A percentile compares a stretch with the other conserved stretches of the same genome.
phyloP scores from a whole-genome alignment of 495 filamentous ascomycete genomes.

The Durotheca rogersii region DNA sequence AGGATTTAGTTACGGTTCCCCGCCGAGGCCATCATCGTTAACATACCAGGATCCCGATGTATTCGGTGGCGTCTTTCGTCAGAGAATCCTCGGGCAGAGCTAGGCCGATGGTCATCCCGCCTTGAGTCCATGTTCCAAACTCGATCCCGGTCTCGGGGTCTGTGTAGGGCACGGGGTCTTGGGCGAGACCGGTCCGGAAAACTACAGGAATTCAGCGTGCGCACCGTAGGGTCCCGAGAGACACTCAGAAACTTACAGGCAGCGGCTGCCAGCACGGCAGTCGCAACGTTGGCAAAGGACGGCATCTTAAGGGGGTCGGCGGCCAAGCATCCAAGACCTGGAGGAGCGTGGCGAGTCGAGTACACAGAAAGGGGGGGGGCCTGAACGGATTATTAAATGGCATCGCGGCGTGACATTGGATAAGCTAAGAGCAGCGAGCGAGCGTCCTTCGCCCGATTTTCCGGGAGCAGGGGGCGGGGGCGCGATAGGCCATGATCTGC shows the following conservation, averaged over 20 bases:
- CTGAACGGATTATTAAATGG: conserved; percentile 31
- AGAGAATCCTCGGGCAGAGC: conserved; percentile 55
- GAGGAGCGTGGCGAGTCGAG: conserved; percentile 14
- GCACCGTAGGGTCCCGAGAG: neutral
- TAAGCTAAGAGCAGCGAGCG: conserved; percentile 22
- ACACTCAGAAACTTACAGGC: conserved; percentile 21
- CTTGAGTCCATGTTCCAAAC: conserved; percentile 44
- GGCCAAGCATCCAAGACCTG: conserved; percentile 34
- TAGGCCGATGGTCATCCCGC: conserved; percentile 53
- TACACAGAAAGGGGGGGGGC: conserved; percentile 18
- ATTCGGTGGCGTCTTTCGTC: conserved; percentile 55
- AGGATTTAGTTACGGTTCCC: neutral
- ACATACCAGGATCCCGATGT: conserved; percentile 57
- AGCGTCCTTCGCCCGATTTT: conserved; percentile 26
- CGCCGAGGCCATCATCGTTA: neutral
- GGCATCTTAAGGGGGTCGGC: conserved; percentile 35
- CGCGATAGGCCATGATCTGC: conserved; percentile 32
- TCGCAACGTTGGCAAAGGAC: conserved; percentile 31
- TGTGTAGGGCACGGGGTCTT: conserved; percentile 37
- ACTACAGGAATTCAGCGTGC: conserved; percentile 24
- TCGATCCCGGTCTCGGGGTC: conserved; percentile 45
- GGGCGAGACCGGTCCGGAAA: conserved; percentile 29
- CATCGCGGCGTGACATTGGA: conserved; percentile 15
- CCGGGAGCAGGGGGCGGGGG: conserved; percentile 27
- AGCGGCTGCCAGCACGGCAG: conserved; percentile 36